phyloP scores from a whole-genome alignment of 2,329 filamentous ascomycete species.

The Colletotrichum sp. region DNA sequence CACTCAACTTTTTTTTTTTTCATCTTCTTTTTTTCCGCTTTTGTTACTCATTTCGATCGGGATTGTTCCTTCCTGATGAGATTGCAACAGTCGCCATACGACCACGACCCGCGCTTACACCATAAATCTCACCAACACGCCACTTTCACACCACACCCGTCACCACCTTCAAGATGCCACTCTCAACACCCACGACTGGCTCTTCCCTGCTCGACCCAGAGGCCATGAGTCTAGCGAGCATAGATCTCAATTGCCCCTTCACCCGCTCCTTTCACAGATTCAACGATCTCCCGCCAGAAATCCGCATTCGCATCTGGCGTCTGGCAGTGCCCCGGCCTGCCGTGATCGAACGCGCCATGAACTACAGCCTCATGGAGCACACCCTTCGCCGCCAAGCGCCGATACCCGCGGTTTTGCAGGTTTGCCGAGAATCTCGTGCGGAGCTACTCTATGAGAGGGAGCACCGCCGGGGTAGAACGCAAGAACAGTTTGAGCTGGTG shows the following conservation, averaged over 20 bases:
- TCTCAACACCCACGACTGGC: too few relatives aligned
- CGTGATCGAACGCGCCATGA: not conserved
- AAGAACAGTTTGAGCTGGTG: not conserved
- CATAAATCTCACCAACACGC: not conserved
- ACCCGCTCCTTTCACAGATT: conserved; percentile 2
- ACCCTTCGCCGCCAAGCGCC: not conserved
- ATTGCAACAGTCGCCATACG: not conserved
- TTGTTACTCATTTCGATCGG: not conserved
- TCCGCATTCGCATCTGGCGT: conserved; percentile 2
- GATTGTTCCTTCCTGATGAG: not conserved
- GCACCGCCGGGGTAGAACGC: not conserved
- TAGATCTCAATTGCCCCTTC: not conserved
- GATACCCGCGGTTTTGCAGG: not conserved
- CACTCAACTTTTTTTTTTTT: too few relatives aligned
- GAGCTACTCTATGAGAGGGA: not conserved
- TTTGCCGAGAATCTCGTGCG: not conserved
- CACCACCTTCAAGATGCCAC: not conserved
- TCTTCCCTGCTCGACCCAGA: too few relatives aligned
- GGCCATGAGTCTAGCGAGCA: not conserved
- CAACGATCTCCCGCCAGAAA: not conserved
- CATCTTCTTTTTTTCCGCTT: not conserved
- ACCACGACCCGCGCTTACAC: not conserved
- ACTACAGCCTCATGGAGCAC: not conserved
- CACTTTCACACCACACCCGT: not conserved
- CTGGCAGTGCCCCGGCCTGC: not conserved